These are phyloP conservation scores for Immersiella caudata DNA, from an alignment of 495 filamentous ascomycete species.

Conservation along the genomic window DNA sequence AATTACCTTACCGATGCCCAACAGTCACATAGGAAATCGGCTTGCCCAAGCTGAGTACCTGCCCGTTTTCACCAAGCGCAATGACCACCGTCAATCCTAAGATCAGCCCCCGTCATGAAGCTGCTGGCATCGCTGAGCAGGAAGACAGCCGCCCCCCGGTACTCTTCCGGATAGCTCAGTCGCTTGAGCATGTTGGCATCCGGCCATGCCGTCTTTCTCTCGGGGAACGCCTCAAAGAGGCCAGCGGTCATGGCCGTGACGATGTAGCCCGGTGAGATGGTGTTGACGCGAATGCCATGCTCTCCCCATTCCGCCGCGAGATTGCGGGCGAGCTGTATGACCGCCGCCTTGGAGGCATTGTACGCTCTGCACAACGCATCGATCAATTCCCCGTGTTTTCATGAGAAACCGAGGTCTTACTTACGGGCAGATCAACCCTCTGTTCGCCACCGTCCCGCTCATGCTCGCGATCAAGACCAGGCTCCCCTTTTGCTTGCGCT, in stretches of 20 bases:
- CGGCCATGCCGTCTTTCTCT: constrained; percentile 76
- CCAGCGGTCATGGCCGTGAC: constrained; percentile 87
- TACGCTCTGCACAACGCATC: constrained; percentile 66
- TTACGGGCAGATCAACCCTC: constrained; percentile 54
- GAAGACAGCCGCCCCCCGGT: constrained; percentile 79
- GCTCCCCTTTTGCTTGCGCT: constrained; percentile 58
- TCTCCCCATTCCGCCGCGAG: constrained; percentile 87
- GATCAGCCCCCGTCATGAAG: constrained; percentile 82
- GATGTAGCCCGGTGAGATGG: constrained; percentile 93
- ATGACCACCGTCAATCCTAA: constrained; percentile 83
- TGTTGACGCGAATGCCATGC: constrained; percentile 91
- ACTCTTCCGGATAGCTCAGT: constrained; percentile 79
- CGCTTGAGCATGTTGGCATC: constrained; percentile 86
- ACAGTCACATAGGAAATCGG: not conserved
- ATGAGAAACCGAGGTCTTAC: constrained; percentile 8
- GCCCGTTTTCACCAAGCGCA: constrained; percentile 64
- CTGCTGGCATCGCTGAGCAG: constrained; percentile 82
- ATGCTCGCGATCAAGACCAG: constrained; percentile 77
- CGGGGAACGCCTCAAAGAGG: constrained; percentile 74
- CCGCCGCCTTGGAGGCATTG: constrained; percentile 87
- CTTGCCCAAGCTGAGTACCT: not conserved
- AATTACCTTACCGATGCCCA: not conserved
- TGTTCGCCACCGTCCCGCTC: constrained; percentile 79
- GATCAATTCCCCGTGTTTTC: not conserved
- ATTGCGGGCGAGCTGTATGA: constrained; percentile 81